Evolutionary conservation across 352 stramenopile genomes (phyloP), one percentile per base, ranked within the genome.

Genomic region (Peronospora farinosa): DNA sequence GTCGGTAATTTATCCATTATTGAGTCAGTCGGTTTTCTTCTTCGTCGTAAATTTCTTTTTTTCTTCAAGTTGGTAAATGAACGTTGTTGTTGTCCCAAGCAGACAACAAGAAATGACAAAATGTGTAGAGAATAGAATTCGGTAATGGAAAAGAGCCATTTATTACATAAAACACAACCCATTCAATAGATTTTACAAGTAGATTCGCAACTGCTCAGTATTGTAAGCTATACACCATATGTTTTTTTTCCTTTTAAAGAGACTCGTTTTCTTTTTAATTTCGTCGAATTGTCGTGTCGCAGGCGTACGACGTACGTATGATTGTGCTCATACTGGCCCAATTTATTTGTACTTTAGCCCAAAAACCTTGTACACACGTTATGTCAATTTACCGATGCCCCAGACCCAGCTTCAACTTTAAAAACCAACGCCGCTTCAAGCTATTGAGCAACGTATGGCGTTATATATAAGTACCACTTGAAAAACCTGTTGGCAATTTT

Each of bases 1-100:
- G 40, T 47, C 7, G 78, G 78, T 21, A 88, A 53, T 11, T 72
- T 63, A 17, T 68, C 46, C 57, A 72, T 69, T 31, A 7, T 0
- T 5, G 23, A 5, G 5, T 5, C 23, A 7, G 45, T 47, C 32
- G 40, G n/a, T n/a, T n/a, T n/a, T n/a, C 32, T 41, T 43, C 15
- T 40, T 53, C 15, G 4, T 15, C 13, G 17, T 21, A 21, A n/a
- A n/a, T n/a, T n/a, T n/a, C n/a, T n/a, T n/a, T n/a, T n/a, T 21
- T 60, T 45, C 54, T 72, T 72, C 50, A 72, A 72, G 58, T 72
- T 72, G 43, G 36, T 16, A 19, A 65, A 21, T 64, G 56, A 51
- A 46, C 17, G 28, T 41, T 42, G 1, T 27, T 25, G 37, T 19
- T 56, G n/a, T n/a, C n/a, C n/a, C n/a, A n/a, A 63, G 47, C 44